These are phyloP conservation scores for Amanita rubescens DNA, from an alignment of 768 basidiomycete genomes.

Conservation along the genomic window DNA sequence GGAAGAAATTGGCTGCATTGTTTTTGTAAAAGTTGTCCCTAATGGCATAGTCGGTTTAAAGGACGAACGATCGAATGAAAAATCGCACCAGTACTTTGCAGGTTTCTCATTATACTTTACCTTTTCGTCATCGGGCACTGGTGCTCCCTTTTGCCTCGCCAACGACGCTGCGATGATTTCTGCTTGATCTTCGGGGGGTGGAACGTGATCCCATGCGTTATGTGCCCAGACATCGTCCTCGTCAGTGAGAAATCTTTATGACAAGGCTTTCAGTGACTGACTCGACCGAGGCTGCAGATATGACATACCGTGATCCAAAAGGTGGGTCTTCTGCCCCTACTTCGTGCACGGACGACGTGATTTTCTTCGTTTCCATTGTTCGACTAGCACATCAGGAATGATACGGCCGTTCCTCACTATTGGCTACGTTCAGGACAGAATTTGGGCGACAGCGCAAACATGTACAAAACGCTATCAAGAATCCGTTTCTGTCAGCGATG, in stretches of 20 bases:
- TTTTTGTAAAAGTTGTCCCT: constrained; percentile 94
- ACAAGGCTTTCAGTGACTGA: constrained; percentile 11
- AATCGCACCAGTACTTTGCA: constrained; percentile 58
- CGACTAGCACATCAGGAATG: too few relatives aligned
- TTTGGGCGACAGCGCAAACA: not conserved
- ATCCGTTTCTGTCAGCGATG: not conserved
- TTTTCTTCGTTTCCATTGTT: constrained; percentile 18
- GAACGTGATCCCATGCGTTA: constrained; percentile 91
- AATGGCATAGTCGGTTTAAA: constrained; percentile 12
- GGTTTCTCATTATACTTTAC: constrained; percentile 66
- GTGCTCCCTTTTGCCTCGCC: constrained; percentile 58
- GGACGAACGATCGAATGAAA: not conserved
- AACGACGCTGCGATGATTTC: constrained; percentile 67
- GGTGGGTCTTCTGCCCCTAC: constrained; percentile 47
- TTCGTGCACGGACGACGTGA: constrained; percentile 63
- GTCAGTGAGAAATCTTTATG: constrained; percentile 56
- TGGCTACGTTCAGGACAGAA: not conserved
- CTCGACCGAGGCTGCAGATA: not conserved
- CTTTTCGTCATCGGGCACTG: constrained; percentile 70
- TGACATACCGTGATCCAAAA: constrained; percentile 61
- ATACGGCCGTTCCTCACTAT: too few relatives aligned
- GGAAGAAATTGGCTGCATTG: constrained; percentile 87
- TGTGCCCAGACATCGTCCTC: constrained; percentile 75
- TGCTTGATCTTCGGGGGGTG: constrained; percentile 73
- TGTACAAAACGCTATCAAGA: not conserved